Base-by-base conservation (phyloP, 306 rosid species). In the Adenanthera pavonina region DNA sequence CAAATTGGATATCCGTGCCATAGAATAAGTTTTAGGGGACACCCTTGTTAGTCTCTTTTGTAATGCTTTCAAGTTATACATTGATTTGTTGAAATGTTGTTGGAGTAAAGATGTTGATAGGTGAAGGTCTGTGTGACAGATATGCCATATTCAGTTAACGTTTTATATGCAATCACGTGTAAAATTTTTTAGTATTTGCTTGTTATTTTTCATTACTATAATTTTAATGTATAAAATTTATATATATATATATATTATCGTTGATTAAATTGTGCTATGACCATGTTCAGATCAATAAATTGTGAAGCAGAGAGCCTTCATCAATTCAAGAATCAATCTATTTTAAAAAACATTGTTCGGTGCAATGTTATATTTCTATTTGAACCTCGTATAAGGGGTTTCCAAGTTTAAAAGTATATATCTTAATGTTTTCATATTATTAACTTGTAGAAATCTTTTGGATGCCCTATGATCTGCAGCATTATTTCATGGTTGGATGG, bases 401-500 rank as follows among this genome's bases (percentile, higher is more conserved):
- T 72, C 48, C 33, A 17, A 56, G 12, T 47, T 54, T 48, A 20
- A 36, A 72, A 48, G 62, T 77, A 56, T 73, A 56, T 12, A 67
- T n/a, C 52, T 8, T 1, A 73, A 48, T 41, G 43, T 78, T 35
- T 8, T 20, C n/a, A 38, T 74, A 49, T 68, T 81, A 30, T 84
- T 68, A 30, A 59, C 3, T 46, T 16, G 8, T 74, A 30, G 68
- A 68, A 44, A 57, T 34, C 34, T 17, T 78, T 44, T 20, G 30
- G 76, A 86, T 70, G 48, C 33, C 35, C 33, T 59, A 30, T n/a
- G n/a, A n/a, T n/a, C n/a, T 41, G 25, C 20, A 17, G 69, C 76
- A 54, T 77, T 78, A 66, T 66, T 48, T 68, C 60, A 19, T 13
- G 69, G 70, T 30, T 77, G 75, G 57, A 67, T 40, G n/a, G 77